Conservation (phyloP, 2,329 filamentous ascomycete species). For the Aschersonia sp. region DNA sequence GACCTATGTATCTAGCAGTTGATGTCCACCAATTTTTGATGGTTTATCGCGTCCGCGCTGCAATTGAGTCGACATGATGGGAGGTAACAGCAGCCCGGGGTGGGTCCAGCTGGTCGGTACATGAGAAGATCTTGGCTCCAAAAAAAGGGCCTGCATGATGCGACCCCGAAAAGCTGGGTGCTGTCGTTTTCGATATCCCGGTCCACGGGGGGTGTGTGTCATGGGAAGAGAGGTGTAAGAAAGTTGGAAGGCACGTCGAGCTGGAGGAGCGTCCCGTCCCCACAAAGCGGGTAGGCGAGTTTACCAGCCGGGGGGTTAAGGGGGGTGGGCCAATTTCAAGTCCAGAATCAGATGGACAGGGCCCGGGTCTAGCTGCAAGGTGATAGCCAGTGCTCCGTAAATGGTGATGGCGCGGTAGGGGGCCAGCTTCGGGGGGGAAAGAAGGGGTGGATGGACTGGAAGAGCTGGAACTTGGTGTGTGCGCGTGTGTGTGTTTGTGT, state of each 20-base stretch:
- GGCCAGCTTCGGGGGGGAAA: no score
- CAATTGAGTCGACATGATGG: constrained; percentile 1
- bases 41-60: constrained; percentile 1
- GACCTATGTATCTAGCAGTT: constrained; percentile 1
- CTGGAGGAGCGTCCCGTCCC: constrained; percentile 3
- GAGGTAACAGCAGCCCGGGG: neutral
- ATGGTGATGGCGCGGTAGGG: neutral
- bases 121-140: constrained; percentile 5
- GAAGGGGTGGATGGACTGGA: no score
- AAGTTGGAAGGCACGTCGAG: neutral
- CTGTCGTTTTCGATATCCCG: constrained; percentile 1
- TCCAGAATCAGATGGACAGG: neutral
- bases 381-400: neutral
- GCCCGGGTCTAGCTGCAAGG: neutral
- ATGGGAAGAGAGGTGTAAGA: neutral
- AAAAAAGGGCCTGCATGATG: constrained; percentile 1
- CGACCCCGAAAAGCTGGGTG: constrained; percentile 2
- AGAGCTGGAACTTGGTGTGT: no score
- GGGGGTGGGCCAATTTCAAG: constrained; percentile 2
- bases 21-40: neutral
- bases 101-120: constrained; percentile 4
- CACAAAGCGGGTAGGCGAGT: constrained; percentile 3
- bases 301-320: constrained; percentile 3
- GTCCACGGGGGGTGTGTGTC: constrained; percentile 1
- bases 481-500: no score